Evolutionary conservation across 2,329 filamentous ascomycete species (phyloP).

Genomic region (Diaporthe caulivora): DNA sequence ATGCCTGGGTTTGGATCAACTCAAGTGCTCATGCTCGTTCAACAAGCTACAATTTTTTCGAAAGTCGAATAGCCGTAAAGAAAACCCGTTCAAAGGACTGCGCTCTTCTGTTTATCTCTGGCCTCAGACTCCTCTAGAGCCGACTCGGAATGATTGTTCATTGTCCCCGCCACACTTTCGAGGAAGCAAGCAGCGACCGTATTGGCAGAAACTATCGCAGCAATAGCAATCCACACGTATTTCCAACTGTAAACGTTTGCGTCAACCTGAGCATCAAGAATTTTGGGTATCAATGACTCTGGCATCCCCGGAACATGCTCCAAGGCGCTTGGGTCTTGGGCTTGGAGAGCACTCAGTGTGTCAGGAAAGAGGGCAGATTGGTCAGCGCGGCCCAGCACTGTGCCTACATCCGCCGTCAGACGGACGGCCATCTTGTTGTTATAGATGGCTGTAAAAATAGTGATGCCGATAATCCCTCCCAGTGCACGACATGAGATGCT

Average conservation of each 20-base stretch:
- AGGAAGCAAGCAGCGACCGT: slow-evolving; percentile 32
- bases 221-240: slow-evolving; percentile 34
- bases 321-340: slow-evolving; percentile 10
- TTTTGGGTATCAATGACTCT: slow-evolving; percentile 1
- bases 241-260: slow-evolving; percentile 32
- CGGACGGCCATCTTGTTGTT: slow-evolving; percentile 29
- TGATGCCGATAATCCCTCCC: slow-evolving; percentile 36
- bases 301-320: slow-evolving; percentile 19
- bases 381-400: not conserved
- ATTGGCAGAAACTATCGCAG: slow-evolving; percentile 24
- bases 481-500: slow-evolving; percentile 31
- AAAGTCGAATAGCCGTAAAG: not conserved
- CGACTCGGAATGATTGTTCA: slow-evolving; percentile 35
- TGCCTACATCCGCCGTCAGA: slow-evolving; percentile 5
- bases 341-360: slow-evolving; percentile 16
- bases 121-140: slow-evolving; percentile 34
- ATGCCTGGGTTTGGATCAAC: no score
- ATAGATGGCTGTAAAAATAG: slow-evolving; percentile 36
- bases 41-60: no score
- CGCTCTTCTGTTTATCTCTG: slow-evolving; percentile 26
- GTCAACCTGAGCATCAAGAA: slow-evolving; percentile 10
- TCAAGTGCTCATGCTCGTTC: no score
- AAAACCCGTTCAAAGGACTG: not conserved
- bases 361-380: slow-evolving; percentile 5
- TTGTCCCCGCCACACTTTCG: slow-evolving; percentile 24